Evolutionary conservation across 805 yeast species (phyloP).

Genomic region (Metschnikowia koreensis): DNA sequence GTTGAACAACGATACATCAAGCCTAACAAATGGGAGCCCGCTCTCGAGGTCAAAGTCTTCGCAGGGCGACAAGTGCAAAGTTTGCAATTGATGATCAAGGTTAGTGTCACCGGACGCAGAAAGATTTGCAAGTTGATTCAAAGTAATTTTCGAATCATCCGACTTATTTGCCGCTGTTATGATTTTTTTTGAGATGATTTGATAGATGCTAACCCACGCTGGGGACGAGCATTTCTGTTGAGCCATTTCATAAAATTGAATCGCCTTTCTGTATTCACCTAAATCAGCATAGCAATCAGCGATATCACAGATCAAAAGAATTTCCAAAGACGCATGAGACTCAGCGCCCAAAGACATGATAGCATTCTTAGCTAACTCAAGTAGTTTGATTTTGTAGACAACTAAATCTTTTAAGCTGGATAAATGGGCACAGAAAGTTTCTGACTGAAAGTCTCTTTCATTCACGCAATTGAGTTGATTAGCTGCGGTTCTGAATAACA

Average conservation of each 20-base stretch:
- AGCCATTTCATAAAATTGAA: constrained; percentile 16
- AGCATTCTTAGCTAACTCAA: constrained; percentile 1
- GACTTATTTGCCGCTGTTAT: neutral
- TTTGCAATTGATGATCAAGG: neutral
- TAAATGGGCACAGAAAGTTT: neutral
- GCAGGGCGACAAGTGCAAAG: neutral
- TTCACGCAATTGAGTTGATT: constrained; percentile 23
- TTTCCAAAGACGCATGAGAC: constrained; percentile 1
- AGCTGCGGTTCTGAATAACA: constrained; percentile 32
- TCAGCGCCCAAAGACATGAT: neutral
- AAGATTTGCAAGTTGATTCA: constrained; percentile 6
- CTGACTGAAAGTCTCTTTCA: neutral
- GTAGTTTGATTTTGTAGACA: constrained; percentile 6
- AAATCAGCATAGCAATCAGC: constrained; percentile 45
- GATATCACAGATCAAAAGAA: constrained; percentile 45
- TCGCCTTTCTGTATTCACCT: constrained; percentile 19
- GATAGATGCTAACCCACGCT: constrained; percentile 8
- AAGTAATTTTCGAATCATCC: neutral
- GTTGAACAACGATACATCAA: neutral
- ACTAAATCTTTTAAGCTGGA: constrained; percentile 6
- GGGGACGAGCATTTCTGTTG: neutral
- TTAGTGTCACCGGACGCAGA: neutral
- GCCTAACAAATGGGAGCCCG: neutral
- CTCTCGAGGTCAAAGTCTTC: neutral
- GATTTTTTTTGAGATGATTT: constrained; percentile 5